phyloP scores from a whole-genome alignment of 2,329 filamentous ascomycete genomes.

The Fusarium sp. region DNA sequence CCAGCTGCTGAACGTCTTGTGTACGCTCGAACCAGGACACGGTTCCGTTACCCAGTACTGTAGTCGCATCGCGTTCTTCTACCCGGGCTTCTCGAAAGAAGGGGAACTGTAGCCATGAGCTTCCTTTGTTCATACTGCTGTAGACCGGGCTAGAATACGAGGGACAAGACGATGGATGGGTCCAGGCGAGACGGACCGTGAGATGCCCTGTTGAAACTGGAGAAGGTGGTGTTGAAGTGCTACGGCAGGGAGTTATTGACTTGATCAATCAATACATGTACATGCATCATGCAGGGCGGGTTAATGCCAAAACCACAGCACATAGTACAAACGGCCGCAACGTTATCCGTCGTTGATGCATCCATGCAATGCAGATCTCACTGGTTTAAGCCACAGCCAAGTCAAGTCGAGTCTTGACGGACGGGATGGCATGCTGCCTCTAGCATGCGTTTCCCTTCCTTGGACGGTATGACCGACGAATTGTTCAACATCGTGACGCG shows the following conservation, averaged over 20 bases:
- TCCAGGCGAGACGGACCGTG: constrained; percentile 30
- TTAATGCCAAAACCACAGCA: constrained; percentile 15
- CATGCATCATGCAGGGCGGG: constrained; percentile 8
- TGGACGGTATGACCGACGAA: constrained; percentile 25
- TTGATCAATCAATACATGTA: background rate
- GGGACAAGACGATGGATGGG: constrained; percentile 21
- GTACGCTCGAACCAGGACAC: constrained; percentile 19
- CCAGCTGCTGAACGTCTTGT: constrained; percentile 18
- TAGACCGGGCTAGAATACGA: constrained; percentile 12
- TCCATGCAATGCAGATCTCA: constrained; percentile 20
- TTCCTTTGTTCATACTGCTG: constrained; percentile 16
- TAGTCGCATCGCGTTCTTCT: constrained; percentile 19
- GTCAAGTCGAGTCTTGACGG: constrained; percentile 10
- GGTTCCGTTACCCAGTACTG: background rate
- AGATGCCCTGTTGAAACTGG: constrained; percentile 17
- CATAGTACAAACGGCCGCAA: constrained; percentile 25
- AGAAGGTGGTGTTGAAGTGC: constrained; percentile 12
- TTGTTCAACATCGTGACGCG: constrained; percentile 23
- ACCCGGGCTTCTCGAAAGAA: constrained; percentile 47
- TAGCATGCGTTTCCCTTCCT: background rate
- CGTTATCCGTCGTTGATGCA: constrained; percentile 27
- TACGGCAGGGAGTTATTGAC: constrained; percentile 6
- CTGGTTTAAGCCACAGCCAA: constrained; percentile 4
- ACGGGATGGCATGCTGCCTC: constrained; percentile 2
- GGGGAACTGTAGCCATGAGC: constrained; percentile 24